Base-by-base conservation (phyloP, 768 basidiomycete genomes). In the Inosperma sp. region DNA sequence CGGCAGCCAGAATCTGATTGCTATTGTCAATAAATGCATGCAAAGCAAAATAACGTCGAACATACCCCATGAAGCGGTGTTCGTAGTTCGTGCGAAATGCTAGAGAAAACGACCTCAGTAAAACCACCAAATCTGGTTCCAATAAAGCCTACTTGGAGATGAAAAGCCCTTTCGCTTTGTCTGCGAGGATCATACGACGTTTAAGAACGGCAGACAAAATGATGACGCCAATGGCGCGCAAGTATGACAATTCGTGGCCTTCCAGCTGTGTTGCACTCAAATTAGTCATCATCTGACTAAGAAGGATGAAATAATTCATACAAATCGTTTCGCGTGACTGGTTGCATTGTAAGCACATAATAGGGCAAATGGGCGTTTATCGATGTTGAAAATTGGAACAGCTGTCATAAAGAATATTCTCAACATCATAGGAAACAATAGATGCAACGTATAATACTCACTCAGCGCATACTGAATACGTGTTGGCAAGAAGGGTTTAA, bases 141-240 rank as follows among this genome's bases (percentile, higher is more conserved):
- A 5, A 19, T 16, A 17, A 16, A 3, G 35, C 81, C 36, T 48
- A 89, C 89, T 94, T 93, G 10, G 90, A 93, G 53, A 94, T 94
- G 68, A 94, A 94, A 36, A 91, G 65, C 56, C 86, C 84, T 69
- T 95, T 96, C 1, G 93, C 88, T 63, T 95, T 94, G 65, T 97
- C 94, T 14, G 94, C 94, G 3, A 95, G 75, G 30, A 91, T 85
- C 90, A 96, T 94, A 21, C 92, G 74, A 49, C 91, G 80, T 66
- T 96, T 94, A 40, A 96, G 76, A 5, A 94, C 91, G 9, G 93
- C 93, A 27, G 90, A 93, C 29, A 96, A 75, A 45, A 96, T 94
- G 55, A 96, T 93, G 27, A 96, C 92, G 44, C 88, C 90, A 56
- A 95, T 93, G 14, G 93, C 93, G 34, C 93, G 83, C 47, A 95